Percentiles rank a stretch among this genome's conserved stretches.
Conservation (phyloP, 2,329 filamentous ascomycete genomes). For the Scopulariopsis brevicaulis region DNA sequence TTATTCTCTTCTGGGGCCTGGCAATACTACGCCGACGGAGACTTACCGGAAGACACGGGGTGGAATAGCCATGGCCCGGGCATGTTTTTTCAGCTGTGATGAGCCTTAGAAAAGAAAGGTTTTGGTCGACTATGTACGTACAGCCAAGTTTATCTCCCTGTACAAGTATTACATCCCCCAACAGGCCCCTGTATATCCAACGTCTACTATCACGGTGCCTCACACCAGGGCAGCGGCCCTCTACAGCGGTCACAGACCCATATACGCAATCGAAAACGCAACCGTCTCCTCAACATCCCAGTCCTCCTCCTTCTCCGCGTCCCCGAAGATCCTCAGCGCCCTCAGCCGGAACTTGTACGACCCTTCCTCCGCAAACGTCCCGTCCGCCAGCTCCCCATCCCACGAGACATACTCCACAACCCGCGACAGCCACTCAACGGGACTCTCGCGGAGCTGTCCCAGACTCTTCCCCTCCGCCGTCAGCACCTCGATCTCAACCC, state of each 20-base stretch:
- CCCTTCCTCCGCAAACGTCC: conserved; percentile 34
- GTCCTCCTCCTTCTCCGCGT: conserved; percentile 27
- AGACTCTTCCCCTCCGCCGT: conserved; percentile 9
- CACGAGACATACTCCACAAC: conserved; percentile 19
- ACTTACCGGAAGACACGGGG: too few relatives aligned
- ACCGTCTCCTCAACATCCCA: conserved; percentile 32
- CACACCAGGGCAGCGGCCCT: neutral
- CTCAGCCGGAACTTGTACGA: conserved; percentile 36
- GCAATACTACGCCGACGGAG: too few relatives aligned
- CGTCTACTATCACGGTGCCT: too few relatives aligned
- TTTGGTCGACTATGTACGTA: too few relatives aligned
- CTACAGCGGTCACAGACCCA: neutral
- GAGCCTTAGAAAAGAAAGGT: too few relatives aligned
- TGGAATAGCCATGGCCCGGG: too few relatives aligned
- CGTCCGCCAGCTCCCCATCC: conserved; percentile 34
- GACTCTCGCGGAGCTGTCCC: conserved; percentile 8
- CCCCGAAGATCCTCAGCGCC: conserved; percentile 38
- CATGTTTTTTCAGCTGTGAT: too few relatives aligned
- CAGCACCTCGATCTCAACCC: conserved; percentile 31
- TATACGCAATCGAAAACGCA: conserved; percentile 33
- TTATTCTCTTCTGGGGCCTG: too few relatives aligned
- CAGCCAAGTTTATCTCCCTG: too few relatives aligned
- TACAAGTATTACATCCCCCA: too few relatives aligned
- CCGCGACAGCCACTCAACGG: conserved; percentile 15
- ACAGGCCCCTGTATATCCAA: too few relatives aligned